Evolutionary conservation across 768 basidiomycete genomes (phyloP).

Genomic region (Royoungia palumana): DNA sequence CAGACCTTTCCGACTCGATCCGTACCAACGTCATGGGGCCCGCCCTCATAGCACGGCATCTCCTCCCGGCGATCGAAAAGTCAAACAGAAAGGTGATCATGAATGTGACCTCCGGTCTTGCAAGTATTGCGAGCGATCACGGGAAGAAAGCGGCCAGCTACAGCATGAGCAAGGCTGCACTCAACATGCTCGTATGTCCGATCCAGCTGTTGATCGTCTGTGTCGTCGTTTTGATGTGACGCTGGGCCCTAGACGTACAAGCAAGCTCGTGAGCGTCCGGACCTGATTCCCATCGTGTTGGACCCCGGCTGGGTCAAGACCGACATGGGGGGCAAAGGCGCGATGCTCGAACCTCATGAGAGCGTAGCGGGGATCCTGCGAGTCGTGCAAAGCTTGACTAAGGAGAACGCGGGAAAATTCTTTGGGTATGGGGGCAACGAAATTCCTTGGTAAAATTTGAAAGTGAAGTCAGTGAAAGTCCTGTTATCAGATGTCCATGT

Average conservation of each 20-base stretch:
- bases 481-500: too few species aligned
- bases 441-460: constrained; percentile 12
- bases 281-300: constrained; percentile 64
- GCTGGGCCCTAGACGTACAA: constrained; percentile 9
- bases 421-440: constrained; percentile 7
- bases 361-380: constrained; percentile 26
- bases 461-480: too few species aligned
- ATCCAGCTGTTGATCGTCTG: neutral
- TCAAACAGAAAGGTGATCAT: constrained; percentile 33
- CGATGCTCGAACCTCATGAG: constrained; percentile 28
- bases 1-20: constrained; percentile 18
- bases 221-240: too few species aligned
- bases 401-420: constrained; percentile 7
- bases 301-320: constrained; percentile 92
- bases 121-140: constrained; percentile 25
- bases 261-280: constrained; percentile 12
- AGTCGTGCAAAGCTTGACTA: neutral
- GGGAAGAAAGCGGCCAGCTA: constrained; percentile 3
- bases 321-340: constrained; percentile 36
- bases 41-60: constrained; percentile 27
- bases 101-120: constrained; percentile 34
- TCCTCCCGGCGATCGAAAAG: constrained; percentile 34
- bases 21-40: constrained; percentile 34
- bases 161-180: constrained; percentile 13
- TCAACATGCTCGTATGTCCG: constrained; percentile 12